A percentile compares a stretch with the other conserved stretches of the same genome.
Conservation (phyloP, 805 yeast species). For the Ogataea dorogensis region DNA sequence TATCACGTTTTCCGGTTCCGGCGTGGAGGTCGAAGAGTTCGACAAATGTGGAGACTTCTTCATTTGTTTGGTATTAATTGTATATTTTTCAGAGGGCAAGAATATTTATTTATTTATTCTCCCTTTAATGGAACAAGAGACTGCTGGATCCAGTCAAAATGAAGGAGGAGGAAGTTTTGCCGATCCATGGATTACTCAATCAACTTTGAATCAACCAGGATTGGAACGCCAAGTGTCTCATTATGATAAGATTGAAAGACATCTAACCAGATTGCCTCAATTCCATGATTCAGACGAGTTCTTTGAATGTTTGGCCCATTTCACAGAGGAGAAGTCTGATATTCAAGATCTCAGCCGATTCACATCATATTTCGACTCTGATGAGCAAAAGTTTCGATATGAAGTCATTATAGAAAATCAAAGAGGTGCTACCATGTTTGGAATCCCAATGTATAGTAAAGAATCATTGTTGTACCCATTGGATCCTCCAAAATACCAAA, state of each 20-base stretch:
- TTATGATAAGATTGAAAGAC: conserved; percentile 27
- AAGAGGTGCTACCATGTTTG: conserved; percentile 51
- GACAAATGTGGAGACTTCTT: conserved; percentile 9
- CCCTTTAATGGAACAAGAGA: conserved; percentile 1
- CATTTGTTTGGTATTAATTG: conserved; percentile 5
- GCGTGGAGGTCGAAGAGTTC: conserved; percentile 23
- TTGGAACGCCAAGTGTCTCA: conserved; percentile 24
- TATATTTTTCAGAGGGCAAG: conserved; percentile 9
- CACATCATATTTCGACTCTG: conserved; percentile 4
- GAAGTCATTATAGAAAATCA: conserved; percentile 54
- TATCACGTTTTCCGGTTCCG: conserved; percentile 5
- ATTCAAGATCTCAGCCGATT: conserved; percentile 14
- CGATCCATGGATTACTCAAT: not conserved
- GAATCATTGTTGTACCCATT: conserved; percentile 46
- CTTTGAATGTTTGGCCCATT: conserved; percentile 24
- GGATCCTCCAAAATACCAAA: conserved; percentile 52
- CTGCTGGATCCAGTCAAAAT: not conserved
- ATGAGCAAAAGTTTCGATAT: conserved; percentile 17
- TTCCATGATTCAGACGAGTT: conserved; percentile 29
- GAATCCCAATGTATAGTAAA: conserved; percentile 48
- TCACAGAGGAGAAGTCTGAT: conserved; percentile 15
- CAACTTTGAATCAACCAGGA: conserved; percentile 1
- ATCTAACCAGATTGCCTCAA: conserved; percentile 31
- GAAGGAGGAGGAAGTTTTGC: not conserved
- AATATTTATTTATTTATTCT: conserved; percentile 1